Percentiles rank a stretch among this genome's conserved stretches.
Conservation (phyloP, 257 asterid genomes). For the Rubia yunnanensis region DNA sequence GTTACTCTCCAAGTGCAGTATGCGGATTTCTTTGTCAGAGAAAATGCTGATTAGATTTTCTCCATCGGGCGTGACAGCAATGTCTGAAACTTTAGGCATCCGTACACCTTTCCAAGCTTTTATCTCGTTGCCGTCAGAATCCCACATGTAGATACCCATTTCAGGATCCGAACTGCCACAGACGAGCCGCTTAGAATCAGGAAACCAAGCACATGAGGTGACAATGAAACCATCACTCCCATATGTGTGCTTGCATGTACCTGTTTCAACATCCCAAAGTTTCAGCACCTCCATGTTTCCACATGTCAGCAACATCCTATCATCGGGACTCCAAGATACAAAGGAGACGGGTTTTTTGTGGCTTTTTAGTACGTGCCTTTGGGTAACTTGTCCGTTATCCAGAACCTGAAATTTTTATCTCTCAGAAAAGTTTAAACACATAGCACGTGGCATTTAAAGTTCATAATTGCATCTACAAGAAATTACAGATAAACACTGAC, state of each 20-base stretch:
- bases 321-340: slow-evolving; percentile 91
- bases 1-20: slow-evolving; percentile 48
- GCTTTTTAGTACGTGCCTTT: slow-evolving; percentile 34
- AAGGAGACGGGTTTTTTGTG: slow-evolving; percentile 74
- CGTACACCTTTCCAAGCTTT: slow-evolving; percentile 87
- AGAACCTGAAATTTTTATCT: slow-evolving; percentile 39
- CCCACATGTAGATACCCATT: slow-evolving; percentile 95
- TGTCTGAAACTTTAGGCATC: slow-evolving; percentile 85
- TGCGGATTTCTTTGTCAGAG: slow-evolving; percentile 72
- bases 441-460: neutral
- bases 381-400: slow-evolving; percentile 47
- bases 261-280: slow-evolving; percentile 87
- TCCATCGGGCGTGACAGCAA: slow-evolving; percentile 86
- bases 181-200: slow-evolving; percentile 79
- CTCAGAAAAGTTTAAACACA: neutral
- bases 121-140: slow-evolving; percentile 71
- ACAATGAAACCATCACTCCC: slow-evolving; percentile 51
- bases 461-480: neutral
- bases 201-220: slow-evolving; percentile 97
- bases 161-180: slow-evolving; percentile 88
- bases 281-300: slow-evolving; percentile 81
- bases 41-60: slow-evolving; percentile 70
- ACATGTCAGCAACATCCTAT: slow-evolving; percentile 83
- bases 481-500: neutral
- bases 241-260: slow-evolving; percentile 79